Conservation (phyloP, 345 rosid species). For the Conringia planisiliqua region DNA sequence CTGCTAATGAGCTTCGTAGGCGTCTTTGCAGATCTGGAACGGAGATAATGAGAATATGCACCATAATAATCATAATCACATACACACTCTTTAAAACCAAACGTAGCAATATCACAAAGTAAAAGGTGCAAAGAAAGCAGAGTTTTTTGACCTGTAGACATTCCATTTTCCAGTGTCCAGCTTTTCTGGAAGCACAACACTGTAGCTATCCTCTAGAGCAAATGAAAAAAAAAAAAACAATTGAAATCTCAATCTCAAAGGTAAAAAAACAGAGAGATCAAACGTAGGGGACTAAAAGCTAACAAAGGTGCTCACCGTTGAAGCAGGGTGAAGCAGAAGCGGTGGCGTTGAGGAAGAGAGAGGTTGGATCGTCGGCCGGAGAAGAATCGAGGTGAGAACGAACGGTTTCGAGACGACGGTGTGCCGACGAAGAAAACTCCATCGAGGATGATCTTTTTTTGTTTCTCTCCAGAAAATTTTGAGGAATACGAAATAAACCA, state of each 20-base stretch:
- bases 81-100: background rate
- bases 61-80: background rate
- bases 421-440: conserved; percentile 41
- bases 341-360: conserved; percentile 28
- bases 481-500: background rate
- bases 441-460: background rate
- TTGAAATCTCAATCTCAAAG: background rate
- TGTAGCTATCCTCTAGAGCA: conserved; percentile 46
- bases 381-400: conserved; percentile 50
- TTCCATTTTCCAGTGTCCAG: conserved; percentile 77
- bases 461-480: background rate
- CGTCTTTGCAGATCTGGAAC: conserved; percentile 59
- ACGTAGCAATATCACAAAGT: background rate
- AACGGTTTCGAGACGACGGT: conserved; percentile 62
- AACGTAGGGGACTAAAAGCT: background rate
- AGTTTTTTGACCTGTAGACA: conserved; percentile 58
- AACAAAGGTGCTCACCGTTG: conserved; percentile 28
- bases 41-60: background rate
- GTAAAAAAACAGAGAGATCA: background rate
- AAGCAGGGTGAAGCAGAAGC: conserved; percentile 33
- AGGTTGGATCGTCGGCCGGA: conserved; percentile 20
- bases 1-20: conserved; percentile 56
- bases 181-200: conserved; percentile 77
- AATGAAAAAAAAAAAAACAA: background rate
- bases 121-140: background rate